Percentiles rank a stretch among this genome's conserved stretches.
These are phyloP conservation scores for Entomophthora muscae DNA, from an alignment of 371 early-diverging fungal species.

Conservation along the genomic window DNA sequence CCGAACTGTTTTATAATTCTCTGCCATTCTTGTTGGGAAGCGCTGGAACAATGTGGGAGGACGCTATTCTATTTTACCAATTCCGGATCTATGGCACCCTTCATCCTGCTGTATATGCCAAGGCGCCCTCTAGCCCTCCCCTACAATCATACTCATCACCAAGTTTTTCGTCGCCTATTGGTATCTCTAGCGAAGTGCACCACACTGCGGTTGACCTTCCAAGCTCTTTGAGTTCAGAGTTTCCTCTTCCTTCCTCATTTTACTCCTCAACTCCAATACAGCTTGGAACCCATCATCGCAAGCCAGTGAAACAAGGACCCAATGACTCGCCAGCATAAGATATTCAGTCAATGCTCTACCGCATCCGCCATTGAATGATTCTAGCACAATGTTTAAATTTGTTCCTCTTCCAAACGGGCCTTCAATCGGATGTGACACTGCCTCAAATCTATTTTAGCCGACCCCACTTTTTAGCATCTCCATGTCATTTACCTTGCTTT, in stretches of 20 bases:
- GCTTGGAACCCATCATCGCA: neutral
- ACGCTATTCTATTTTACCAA: slow-evolving; percentile 3
- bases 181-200: neutral
- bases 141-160: neutral
- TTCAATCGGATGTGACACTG: no score
- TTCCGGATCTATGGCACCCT: neutral
- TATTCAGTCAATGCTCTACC: no score
- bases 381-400: no score
- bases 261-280: no score
- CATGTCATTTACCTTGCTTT: no score
- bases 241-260: no score
- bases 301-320: neutral
- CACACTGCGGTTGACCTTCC: neutral
- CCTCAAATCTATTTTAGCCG: no score
- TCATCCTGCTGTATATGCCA: neutral
- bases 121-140: neutral
- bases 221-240: neutral
- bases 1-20: neutral
- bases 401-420: no score
- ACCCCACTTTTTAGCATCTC: no score
- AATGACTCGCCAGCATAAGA: neutral
- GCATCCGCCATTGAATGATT: no score
- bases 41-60: slow-evolving; percentile 9
- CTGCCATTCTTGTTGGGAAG: slow-evolving; percentile 5
- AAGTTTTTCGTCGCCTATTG: neutral